Base-by-base conservation (phyloP, 768 basidiomycete species). In the Cyclocybe cylindracea region DNA sequence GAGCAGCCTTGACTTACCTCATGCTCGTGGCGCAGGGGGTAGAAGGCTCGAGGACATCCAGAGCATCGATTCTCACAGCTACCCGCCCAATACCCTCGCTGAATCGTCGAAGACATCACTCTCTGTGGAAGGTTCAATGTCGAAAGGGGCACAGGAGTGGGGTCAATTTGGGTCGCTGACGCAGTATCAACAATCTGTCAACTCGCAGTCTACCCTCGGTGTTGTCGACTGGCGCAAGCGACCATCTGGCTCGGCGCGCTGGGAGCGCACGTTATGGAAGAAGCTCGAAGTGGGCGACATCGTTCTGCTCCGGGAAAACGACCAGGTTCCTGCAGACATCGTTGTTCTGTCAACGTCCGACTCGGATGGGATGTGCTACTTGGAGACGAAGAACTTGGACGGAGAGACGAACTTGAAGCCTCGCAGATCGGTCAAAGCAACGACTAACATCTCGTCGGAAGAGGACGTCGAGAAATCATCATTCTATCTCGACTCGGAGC, bases 181-280 rank as follows among this genome's bases (percentile, higher is more conserved):
- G 4, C 72, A 73, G 52, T 85, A 85, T 60, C 79, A 84, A 55
- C 79, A 81, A 51, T 85, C 83, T 38, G 59, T 83, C 29, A 77
- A 74, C 48, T 83, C 83, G 11, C 79, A 77, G 3, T 72, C 80
- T 10, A 81, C 78, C 18, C 57, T 78, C 6, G 90, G 92, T 10
- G 92, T 94, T 31, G 74, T 97, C n/a, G 88, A 96, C 65, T 94
- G 86, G 82, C 76, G 72, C 42, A 83, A 83, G 43, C 83, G 81
- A 35, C 71, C 80, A 2, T 75, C 75, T 3, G 93, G 93, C 0
- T 81, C 85, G 3, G 86, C 92, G 2, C 77, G 79, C 24, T 98
- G 96, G 96, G 94, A 98, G 64, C 77, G 96, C 49, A 98, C 96
- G 10, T 73, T 98, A 1, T 98, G 96, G 96, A 98, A 98, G 78